Base-by-base conservation (phyloP, 164 flowering plant genomes). In the Pachysandra terminalis region DNA sequence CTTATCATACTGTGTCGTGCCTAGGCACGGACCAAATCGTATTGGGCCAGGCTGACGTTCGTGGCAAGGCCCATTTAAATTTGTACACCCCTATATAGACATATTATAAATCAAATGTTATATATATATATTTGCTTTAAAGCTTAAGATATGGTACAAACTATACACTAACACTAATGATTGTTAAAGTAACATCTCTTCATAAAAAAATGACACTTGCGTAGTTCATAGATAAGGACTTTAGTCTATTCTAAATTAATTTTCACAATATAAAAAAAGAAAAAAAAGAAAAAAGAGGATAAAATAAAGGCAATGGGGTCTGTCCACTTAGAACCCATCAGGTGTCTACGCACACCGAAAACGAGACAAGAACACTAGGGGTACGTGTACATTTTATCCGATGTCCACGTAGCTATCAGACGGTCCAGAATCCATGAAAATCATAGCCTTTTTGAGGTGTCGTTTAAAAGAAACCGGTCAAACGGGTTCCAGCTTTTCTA, bases 301-400 rank as follows among this genome's bases (percentile, higher is more conserved):
- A 27, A 15, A 58, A n/a, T n/a, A n/a, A 27, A 27, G 37, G 0
- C 9, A 1, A 2, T 27, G 5, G 15, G 40, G 60, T 57, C 61
- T 58, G 37, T 27, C 61, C 61, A 58, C 61, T 58, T 58, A 58
- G 3, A 58, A 58, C 61, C 40, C 40, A 25, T 58, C 61, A 58
- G 21, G 40, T 58, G 61, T 58, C 61, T 9, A 58, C 61, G 61
- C 21, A 27, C 37, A 58, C 40, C 61, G 40, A 35, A 58, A 16
- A 58, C 5, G 3, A 3, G n/a, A n/a, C n/a, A n/a, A n/a, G n/a
- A n/a, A n/a, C n/a, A n/a, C n/a, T n/a, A n/a, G n/a, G n/a, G n/a
- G n/a, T n/a, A n/a, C n/a, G n/a, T n/a, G n/a, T n/a, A n/a, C n/a
- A n/a, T n/a, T n/a, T n/a, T n/a, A n/a, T n/a, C n/a, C n/a, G n/a